Conservation (phyloP, 306 rosid species). For the Pyrus betulifolia region DNA sequence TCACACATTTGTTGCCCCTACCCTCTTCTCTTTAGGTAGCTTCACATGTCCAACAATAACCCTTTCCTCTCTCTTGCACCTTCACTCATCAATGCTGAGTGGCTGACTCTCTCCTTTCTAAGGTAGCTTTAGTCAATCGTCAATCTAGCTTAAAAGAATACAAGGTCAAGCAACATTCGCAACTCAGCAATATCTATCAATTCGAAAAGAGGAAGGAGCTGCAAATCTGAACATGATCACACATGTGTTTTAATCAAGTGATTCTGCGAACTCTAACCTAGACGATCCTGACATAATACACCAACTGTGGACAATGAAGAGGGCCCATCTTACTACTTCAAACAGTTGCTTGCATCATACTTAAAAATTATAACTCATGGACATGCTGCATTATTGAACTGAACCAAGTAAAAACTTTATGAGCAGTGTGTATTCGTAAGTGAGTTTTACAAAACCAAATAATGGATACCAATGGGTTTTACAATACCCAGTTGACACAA, state of each 20-base stretch:
- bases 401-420: not conserved
- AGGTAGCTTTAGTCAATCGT: not conserved
- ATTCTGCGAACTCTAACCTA: not conserved
- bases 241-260: not conserved
- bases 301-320: not conserved
- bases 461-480: not conserved
- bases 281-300: not conserved
- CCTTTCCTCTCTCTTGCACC: not conserved
- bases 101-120: not conserved
- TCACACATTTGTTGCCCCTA: not conserved
- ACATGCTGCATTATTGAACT: not conserved
- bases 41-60: not conserved
- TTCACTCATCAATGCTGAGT: not conserved
- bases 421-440: not conserved
- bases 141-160: not conserved
- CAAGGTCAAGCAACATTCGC: not conserved
- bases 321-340: not conserved
- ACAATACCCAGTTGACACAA: not conserved
- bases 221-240: not conserved
- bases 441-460: not conserved
- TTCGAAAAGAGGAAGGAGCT: not conserved
- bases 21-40: not conserved
- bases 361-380: not conserved
- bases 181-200: not conserved
- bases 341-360: not conserved